A percentile compares a stretch with the other conserved stretches of the same genome.
phyloP scores from a whole-genome alignment of 2,329 filamentous ascomycete species.

The Pyrenochaeta sp. region DNA sequence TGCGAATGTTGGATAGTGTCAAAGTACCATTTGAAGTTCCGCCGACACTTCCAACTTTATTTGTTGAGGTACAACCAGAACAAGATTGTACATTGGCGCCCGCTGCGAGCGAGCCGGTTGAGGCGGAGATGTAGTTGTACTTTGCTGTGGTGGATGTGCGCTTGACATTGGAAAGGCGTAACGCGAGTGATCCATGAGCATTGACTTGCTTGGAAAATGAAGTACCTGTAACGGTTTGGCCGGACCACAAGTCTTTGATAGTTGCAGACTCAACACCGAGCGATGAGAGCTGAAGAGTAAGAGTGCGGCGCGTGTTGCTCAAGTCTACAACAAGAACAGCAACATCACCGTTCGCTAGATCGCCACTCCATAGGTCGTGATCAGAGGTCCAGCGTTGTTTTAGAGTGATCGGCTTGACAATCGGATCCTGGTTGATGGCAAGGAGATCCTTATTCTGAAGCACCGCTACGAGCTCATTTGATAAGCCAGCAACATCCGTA shows the following conservation, averaged over 20 bases:
- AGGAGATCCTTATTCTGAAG: conserved; percentile 52
- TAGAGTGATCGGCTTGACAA: conserved; percentile 31
- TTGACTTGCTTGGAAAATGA: conserved; percentile 27
- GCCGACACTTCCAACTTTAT: conserved; percentile 26
- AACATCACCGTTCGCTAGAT: conserved; percentile 27
- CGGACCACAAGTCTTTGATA: conserved; percentile 27
- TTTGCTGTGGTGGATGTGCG: conserved; percentile 12
- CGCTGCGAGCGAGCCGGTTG: conserved; percentile 19
- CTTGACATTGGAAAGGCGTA: conserved; percentile 25
- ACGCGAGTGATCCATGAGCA: conserved; percentile 20
- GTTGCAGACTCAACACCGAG: conserved; percentile 23
- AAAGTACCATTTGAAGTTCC: conserved; percentile 18
- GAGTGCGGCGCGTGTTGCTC: conserved; percentile 21
- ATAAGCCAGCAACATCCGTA: conserved; percentile 47
- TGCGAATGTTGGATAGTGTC: conserved; percentile 26
- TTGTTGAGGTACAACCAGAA: conserved; percentile 23
- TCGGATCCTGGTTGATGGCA: conserved; percentile 55
- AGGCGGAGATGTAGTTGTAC: conserved; percentile 24
- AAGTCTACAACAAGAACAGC: conserved; percentile 26
- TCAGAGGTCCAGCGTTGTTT: conserved; percentile 26
- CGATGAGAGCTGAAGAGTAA: conserved; percentile 18
- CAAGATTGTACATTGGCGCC: conserved; percentile 22
- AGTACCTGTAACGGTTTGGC: conserved; percentile 10
- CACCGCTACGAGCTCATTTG: conserved; percentile 49
- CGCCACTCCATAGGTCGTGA: conserved; percentile 26